Evolutionary conservation across 768 basidiomycete genomes (phyloP).

Genomic region (Suillus clintonianus): DNA sequence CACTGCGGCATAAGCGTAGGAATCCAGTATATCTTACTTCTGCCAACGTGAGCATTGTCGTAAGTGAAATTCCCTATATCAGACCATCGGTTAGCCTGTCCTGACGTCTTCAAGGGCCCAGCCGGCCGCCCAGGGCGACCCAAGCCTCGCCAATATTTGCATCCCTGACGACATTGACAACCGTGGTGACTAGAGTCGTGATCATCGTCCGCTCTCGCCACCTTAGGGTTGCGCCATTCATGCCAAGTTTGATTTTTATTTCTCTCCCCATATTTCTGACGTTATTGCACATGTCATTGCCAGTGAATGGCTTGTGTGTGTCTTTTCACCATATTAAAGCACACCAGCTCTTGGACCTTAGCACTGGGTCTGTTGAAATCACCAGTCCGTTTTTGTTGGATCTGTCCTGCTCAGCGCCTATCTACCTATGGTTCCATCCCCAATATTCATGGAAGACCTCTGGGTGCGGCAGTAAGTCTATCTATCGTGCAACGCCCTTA

Average conservation of each 20-base stretch:
- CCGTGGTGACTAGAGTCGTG: neutral
- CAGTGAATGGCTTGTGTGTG: neutral
- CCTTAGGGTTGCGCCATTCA: neutral
- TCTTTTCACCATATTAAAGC: neutral
- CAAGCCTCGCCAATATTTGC: too few relatives aligned
- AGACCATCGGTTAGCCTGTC: too few relatives aligned
- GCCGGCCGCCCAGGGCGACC: too few relatives aligned
- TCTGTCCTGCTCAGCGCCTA: neutral
- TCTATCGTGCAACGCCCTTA: neutral
- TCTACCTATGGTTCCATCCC: slow-evolving; percentile 3
- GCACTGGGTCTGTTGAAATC: neutral
- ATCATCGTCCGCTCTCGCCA: neutral
- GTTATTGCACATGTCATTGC: neutral
- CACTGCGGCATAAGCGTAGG: too few relatives aligned
- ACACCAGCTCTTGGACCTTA: neutral
- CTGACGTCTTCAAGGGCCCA: too few relatives aligned
- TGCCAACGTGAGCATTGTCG: neutral
- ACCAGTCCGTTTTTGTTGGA: neutral
- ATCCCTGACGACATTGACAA: neutral
- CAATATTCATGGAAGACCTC: slow-evolving; percentile 1
- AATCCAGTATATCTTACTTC: too few relatives aligned
- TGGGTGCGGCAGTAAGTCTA: slow-evolving; percentile 5
- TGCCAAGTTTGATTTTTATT: too few relatives aligned
- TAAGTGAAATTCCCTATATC: neutral
- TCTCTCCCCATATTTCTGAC: neutral